These are phyloP conservation scores for Trapa bicornis DNA, from an alignment of 345 rosid genomes.

Conservation along the genomic window DNA sequence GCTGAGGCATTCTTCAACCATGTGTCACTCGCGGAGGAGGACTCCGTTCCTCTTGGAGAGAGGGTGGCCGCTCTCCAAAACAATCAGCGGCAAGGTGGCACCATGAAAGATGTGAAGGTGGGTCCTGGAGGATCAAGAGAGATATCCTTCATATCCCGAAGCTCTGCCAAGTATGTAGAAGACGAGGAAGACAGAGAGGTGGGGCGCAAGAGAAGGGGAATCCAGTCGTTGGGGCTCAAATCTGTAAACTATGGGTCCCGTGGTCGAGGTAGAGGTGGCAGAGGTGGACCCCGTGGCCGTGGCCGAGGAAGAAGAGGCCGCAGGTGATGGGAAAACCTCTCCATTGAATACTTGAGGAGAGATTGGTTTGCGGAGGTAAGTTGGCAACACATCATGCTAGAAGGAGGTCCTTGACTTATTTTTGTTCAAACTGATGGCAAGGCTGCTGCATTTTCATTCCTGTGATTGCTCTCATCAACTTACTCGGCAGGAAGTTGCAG, in stretches of 20 bases:
- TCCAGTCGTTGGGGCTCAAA: slow-evolving; percentile 66
- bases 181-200: slow-evolving; percentile 36
- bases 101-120: slow-evolving; percentile 39
- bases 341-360: not conserved
- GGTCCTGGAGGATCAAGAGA: slow-evolving; percentile 91
- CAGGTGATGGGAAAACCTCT: not conserved
- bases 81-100: slow-evolving; percentile 19
- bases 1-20: slow-evolving; percentile 66
- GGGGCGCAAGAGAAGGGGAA: slow-evolving; percentile 48
- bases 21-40: slow-evolving; percentile 57
- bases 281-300: slow-evolving; percentile 27
- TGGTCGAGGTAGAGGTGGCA: slow-evolving; percentile 12
- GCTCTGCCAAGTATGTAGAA: slow-evolving; percentile 47
- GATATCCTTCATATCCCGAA: slow-evolving; percentile 57
- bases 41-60: slow-evolving; percentile 65
- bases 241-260: slow-evolving; percentile 28
- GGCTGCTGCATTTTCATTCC: not conserved
- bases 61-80: slow-evolving; percentile 54
- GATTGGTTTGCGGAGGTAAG: too few relatives aligned
- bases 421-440: not conserved
- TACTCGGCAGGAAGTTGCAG: not conserved
- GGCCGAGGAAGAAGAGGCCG: slow-evolving; percentile 32
- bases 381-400: not conserved
- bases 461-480: not conserved
- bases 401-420: not conserved